phyloP scores from a whole-genome alignment of 352 stramenopile genomes.

The Pythium periplocum region DNA sequence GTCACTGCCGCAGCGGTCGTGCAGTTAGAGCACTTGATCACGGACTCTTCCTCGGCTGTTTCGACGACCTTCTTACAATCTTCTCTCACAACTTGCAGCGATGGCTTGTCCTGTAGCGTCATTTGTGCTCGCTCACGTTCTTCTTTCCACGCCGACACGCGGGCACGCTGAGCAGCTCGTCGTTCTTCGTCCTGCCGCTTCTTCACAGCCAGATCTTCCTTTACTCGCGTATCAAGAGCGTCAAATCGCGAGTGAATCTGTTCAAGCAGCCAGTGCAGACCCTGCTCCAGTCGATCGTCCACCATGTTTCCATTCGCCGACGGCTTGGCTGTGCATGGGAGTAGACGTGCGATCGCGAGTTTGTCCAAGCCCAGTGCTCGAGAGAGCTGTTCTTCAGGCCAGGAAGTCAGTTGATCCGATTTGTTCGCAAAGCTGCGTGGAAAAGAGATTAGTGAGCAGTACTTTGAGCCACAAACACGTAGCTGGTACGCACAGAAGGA shows the following conservation, averaged over 20 bases:
- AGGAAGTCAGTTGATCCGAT: slow-evolving; percentile 33
- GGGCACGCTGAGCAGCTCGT: slow-evolving; percentile 49
- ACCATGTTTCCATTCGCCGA: slow-evolving; percentile 37
- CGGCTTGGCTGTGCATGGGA: slow-evolving; percentile 60
- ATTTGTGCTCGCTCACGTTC: slow-evolving; percentile 66
- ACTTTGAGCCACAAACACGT: background rate
- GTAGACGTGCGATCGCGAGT: slow-evolving; percentile 34
- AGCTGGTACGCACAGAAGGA: slow-evolving; percentile 48
- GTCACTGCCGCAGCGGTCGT: slow-evolving; percentile 42
- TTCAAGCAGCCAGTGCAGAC: slow-evolving; percentile 67
- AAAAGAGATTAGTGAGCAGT: background rate
- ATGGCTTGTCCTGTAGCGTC: slow-evolving; percentile 41
- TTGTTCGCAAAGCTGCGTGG: slow-evolving; percentile 72
- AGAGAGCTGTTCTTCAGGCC: slow-evolving; percentile 34
- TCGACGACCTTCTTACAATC: slow-evolving; percentile 6
- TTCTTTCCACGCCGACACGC: slow-evolving; percentile 66
- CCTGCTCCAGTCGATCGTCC: slow-evolving; percentile 58
- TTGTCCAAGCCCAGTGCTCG: slow-evolving; percentile 30
- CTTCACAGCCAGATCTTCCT: slow-evolving; percentile 41
- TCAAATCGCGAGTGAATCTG: slow-evolving; percentile 54
- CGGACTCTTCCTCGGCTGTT: slow-evolving; percentile 25
- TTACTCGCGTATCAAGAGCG: slow-evolving; percentile 38
- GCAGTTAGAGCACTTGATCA: slow-evolving; percentile 71
- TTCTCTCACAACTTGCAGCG: background rate
- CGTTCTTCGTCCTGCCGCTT: slow-evolving; percentile 54